Conservation (phyloP, 768 basidiomycete genomes). For the Favolaschia claudopus region DNA sequence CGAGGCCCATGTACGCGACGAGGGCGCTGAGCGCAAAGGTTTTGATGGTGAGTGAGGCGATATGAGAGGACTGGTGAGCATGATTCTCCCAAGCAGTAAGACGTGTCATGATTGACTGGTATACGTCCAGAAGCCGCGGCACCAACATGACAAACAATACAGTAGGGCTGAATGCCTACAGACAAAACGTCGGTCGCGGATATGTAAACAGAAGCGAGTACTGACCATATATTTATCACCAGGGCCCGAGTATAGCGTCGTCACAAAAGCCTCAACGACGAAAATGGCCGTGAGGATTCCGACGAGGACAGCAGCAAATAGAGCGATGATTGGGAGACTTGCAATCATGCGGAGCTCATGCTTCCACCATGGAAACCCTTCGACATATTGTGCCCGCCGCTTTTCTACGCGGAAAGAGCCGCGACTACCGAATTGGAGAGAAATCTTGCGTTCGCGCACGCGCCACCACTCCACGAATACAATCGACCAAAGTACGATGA, state of each 20-base stretch:
- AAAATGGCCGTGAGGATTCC: slow-evolving; percentile 83
- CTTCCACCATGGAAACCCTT: slow-evolving; percentile 74
- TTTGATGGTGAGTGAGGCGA: slow-evolving; percentile 85
- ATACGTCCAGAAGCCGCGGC: slow-evolving; percentile 78
- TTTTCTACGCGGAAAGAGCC: slow-evolving; percentile 82
- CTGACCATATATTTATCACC: slow-evolving; percentile 81
- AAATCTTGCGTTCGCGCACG: slow-evolving; percentile 80
- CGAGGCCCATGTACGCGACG: slow-evolving; percentile 91
- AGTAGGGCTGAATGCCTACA: slow-evolving; percentile 87
- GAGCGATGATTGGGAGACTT: slow-evolving; percentile 73
- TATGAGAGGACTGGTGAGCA: slow-evolving; percentile 76
- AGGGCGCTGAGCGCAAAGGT: slow-evolving; percentile 89
- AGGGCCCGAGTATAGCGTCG: slow-evolving; percentile 87
- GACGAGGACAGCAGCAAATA: slow-evolving; percentile 75
- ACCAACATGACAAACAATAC: slow-evolving; percentile 83
- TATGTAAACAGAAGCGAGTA: slow-evolving; percentile 18
- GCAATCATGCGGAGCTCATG: slow-evolving; percentile 74
- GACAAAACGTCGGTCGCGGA: slow-evolving; percentile 10
- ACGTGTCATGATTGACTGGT: slow-evolving; percentile 68
- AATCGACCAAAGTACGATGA: slow-evolving; percentile 85
- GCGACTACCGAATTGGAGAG: slow-evolving; percentile 81
- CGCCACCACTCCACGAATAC: slow-evolving; percentile 94
- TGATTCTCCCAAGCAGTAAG: slow-evolving; percentile 95
- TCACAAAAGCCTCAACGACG: slow-evolving; percentile 90
- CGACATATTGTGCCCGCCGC: slow-evolving; percentile 64